Percentiles rank a stretch among this genome's conserved stretches.
These are phyloP conservation scores for Globomyces pollinis-pini DNA, from an alignment of 192 early-diverging fungal genomes.

Conservation along the genomic window DNA sequence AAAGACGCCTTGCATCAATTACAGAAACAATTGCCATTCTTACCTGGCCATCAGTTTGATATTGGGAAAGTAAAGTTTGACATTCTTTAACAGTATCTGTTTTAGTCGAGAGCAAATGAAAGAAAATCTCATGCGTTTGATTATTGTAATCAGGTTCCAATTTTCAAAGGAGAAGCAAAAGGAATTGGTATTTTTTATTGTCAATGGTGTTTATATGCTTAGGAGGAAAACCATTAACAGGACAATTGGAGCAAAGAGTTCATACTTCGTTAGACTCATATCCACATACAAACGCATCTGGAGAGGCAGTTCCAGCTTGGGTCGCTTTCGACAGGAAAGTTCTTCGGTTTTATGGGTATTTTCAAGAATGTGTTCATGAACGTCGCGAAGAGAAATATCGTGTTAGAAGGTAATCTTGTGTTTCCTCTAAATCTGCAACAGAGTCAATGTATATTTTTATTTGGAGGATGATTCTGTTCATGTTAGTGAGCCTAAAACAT, in stretches of 20 bases:
- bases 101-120: conserved; percentile 29
- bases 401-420: conserved; percentile 35
- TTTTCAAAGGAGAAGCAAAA: conserved; percentile 36
- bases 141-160: conserved; percentile 43
- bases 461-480: conserved; percentile 57
- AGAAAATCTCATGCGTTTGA: conserved; percentile 57
- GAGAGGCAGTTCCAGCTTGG: conserved; percentile 42
- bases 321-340: conserved; percentile 58
- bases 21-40: conserved; percentile 39
- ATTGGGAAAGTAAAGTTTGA: conserved; percentile 21
- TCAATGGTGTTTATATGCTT: too few relatives aligned
- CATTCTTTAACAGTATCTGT: background rate
- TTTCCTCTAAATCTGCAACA: conserved; percentile 10
- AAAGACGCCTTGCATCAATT: conserved; percentile 16
- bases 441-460: conserved; percentile 55
- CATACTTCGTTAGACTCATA: conserved; percentile 47
- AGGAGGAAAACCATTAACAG: conserved; percentile 39
- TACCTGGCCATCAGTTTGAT: conserved; percentile 39
- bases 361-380: conserved; percentile 53
- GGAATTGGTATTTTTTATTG: conserved; percentile 47
- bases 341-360: conserved; percentile 56
- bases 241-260: conserved; percentile 35
- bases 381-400: conserved; percentile 49
- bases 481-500: conserved; percentile 50
- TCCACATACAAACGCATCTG: conserved; percentile 26